Evolutionary conservation across 768 basidiomycete genomes (phyloP).

Genomic region (Lanmaoa pseudosensibilis): DNA sequence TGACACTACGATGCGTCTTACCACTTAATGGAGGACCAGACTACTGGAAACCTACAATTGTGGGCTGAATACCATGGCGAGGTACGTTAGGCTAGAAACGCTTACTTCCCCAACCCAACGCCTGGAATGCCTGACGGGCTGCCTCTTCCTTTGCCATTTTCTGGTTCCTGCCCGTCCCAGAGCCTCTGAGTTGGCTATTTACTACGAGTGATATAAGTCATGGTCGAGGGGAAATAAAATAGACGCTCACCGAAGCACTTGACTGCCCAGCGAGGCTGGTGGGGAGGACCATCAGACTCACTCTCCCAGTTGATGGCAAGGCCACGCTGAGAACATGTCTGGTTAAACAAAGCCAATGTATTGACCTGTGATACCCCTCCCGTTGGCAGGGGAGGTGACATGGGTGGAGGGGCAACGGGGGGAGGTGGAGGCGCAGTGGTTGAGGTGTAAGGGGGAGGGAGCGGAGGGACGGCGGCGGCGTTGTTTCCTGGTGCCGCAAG

Average conservation of each 20-base stretch:
- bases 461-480: constrained; percentile 13
- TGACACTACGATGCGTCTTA: background rate
- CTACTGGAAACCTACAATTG: constrained; percentile 16
- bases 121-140: constrained; percentile 53
- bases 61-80: background rate
- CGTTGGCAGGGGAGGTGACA: constrained; percentile 15
- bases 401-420: constrained; percentile 24
- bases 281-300: constrained; percentile 48
- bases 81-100: background rate
- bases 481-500: constrained; percentile 19
- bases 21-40: background rate
- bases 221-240: background rate
- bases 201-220: constrained; percentile 38
- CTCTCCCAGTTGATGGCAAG: constrained; percentile 47
- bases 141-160: constrained; percentile 70
- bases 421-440: constrained; percentile 14
- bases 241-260: constrained; percentile 47
- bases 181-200: constrained; percentile 47
- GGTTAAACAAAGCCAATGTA: constrained; percentile 50
- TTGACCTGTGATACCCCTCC: constrained; percentile 31
- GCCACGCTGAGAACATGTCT: constrained; percentile 51
- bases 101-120: constrained; percentile 52
- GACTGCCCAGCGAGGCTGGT: constrained; percentile 59
- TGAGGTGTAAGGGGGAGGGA: constrained; percentile 29
- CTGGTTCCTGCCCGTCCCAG: constrained; percentile 56